Evolutionary conservation across 352 stramenopile species (phyloP).

Genomic region (Phytopythium helicoides): DNA sequence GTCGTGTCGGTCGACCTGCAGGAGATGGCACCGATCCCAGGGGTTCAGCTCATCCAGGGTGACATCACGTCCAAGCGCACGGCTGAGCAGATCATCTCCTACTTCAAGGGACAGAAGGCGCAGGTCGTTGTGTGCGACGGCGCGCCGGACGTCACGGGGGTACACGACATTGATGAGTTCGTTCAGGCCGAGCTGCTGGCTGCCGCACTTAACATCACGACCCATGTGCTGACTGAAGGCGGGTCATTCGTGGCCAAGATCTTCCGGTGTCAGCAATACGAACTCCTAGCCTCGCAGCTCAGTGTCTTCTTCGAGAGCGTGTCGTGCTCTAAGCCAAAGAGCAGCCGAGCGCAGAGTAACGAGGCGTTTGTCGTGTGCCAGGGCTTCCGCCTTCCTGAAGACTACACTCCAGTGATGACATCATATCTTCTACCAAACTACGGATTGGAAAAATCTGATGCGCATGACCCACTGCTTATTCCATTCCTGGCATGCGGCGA

Average conservation of each 20-base stretch:
- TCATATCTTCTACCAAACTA: constrained; percentile 73
- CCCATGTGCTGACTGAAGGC: constrained; percentile 90
- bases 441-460: constrained; percentile 38
- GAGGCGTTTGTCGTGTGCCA: constrained; percentile 97
- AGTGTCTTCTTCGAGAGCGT: constrained; percentile 95
- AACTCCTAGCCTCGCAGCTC: constrained; percentile 95
- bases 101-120: constrained; percentile 93
- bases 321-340: constrained; percentile 96
- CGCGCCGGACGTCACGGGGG: constrained; percentile 98
- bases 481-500: constrained; percentile 93
- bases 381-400: constrained; percentile 82
- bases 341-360: constrained; percentile 94
- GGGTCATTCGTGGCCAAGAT: constrained; percentile 99
- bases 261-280: constrained; percentile 96
- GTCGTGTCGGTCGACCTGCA: constrained; percentile 99
- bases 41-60: constrained; percentile 95
- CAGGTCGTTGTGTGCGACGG: constrained; percentile 99
- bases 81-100: constrained; percentile 93
- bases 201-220: constrained; percentile 97
- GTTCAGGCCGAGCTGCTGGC: constrained; percentile 96
- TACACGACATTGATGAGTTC: constrained; percentile 99
- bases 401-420: constrained; percentile 87
- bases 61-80: constrained; percentile 96
- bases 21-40: constrained; percentile 97
- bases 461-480: constrained; percentile 70